These are phyloP conservation scores for Clitopilus passeckerianus DNA, from an alignment of 768 basidiomycete genomes.

Conservation along the genomic window DNA sequence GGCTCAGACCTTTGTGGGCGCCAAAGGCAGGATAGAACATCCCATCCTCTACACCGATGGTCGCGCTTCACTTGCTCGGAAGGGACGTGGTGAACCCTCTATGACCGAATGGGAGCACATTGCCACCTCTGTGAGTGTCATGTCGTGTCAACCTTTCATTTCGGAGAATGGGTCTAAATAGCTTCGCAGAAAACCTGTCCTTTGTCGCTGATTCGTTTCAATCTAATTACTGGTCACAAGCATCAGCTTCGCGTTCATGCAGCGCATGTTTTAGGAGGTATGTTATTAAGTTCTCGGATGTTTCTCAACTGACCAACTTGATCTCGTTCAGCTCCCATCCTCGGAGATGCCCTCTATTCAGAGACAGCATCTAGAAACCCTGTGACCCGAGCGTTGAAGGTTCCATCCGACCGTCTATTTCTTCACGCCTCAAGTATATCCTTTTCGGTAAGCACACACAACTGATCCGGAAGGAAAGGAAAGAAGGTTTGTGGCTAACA, in stretches of 20 bases:
- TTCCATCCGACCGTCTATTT: slow-evolving; percentile 48
- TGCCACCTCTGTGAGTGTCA: slow-evolving; percentile 52
- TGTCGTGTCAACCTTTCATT: no score
- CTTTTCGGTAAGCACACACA: slow-evolving; percentile 37
- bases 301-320: slow-evolving; percentile 2
- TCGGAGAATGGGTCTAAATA: no score
- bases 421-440: slow-evolving; percentile 58
- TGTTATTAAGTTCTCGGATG: background rate
- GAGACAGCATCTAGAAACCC: slow-evolving; percentile 21
- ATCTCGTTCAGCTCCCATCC: slow-evolving; percentile 48
- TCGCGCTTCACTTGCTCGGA: slow-evolving; percentile 29
- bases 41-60: slow-evolving; percentile 42
- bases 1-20: slow-evolving; percentile 35
- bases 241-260: slow-evolving; percentile 70
- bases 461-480: background rate
- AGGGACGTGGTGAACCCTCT: slow-evolving; percentile 25
- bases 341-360: slow-evolving; percentile 57
- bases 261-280: slow-evolving; percentile 45
- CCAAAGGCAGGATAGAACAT: slow-evolving; percentile 33
- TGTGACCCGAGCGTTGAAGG: slow-evolving; percentile 16
- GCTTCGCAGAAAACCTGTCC: slow-evolving; percentile 29
- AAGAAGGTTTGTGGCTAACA: no score
- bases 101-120: slow-evolving; percentile 56
- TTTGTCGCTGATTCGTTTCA: slow-evolving; percentile 51
- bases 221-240: slow-evolving; percentile 58